phyloP scores from a whole-genome alignment of 2,329 filamentous ascomycete species.

The Aspergillus neotritici region DNA sequence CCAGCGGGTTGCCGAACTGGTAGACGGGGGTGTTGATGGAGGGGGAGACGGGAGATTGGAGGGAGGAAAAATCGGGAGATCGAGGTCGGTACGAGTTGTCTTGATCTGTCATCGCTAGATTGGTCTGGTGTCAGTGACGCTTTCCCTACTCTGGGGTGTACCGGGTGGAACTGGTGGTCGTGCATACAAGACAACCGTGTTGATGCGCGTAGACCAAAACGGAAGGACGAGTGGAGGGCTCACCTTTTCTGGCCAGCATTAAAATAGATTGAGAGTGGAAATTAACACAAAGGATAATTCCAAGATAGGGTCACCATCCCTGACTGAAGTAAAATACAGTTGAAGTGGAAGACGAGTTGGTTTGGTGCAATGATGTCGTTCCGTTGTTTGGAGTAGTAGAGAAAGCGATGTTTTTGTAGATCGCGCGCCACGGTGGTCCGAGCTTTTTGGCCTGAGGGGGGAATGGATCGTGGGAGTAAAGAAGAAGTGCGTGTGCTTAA shows the following conservation, averaged over 20 bases:
- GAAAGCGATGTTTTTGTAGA: slow-evolving; percentile 7
- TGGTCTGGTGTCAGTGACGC: slow-evolving; percentile 13
- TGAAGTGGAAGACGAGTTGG: neutral
- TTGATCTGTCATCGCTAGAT: slow-evolving; percentile 40
- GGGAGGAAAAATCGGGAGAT: slow-evolving; percentile 49
- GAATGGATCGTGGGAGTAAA: slow-evolving; percentile 1
- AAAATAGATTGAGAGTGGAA: neutral
- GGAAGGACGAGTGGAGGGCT: no score
- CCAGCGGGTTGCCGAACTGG: slow-evolving; percentile 30
- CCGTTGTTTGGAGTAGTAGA: slow-evolving; percentile 1
- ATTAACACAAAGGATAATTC: neutral
- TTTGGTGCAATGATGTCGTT: no score
- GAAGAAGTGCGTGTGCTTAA: slow-evolving; percentile 16
- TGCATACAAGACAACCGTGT: no score
- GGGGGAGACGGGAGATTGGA: slow-evolving; percentile 38
- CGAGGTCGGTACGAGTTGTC: slow-evolving; percentile 43
- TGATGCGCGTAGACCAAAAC: no score
- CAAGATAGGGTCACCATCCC: slow-evolving; percentile 1
- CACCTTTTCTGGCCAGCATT: no score
- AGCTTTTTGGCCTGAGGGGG: slow-evolving; percentile 6
- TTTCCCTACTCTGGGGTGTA: neutral
- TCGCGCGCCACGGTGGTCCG: slow-evolving; percentile 14
- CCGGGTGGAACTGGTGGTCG: neutral
- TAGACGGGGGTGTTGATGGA: slow-evolving; percentile 25
- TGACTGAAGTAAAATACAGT: neutral